Evolutionary conservation across 2,329 filamentous ascomycete genomes (phyloP).

Genomic region (Sphaerulina populicola): DNA sequence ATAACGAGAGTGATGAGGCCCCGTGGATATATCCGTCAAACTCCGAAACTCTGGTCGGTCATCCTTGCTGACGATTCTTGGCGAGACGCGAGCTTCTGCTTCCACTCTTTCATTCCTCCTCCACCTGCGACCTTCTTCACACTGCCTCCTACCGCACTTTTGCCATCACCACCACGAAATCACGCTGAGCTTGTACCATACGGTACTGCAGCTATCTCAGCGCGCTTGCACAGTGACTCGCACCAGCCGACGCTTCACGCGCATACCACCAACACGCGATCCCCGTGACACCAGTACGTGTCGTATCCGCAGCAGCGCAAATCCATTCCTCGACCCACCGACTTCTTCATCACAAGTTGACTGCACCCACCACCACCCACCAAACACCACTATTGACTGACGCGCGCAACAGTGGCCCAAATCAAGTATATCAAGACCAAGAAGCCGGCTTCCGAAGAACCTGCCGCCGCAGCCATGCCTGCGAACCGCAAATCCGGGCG

Average conservation of each 20-base stretch:
- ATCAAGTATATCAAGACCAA: conserved; percentile 29
- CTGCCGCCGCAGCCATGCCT: conserved; percentile 17
- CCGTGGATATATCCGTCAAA: not conserved
- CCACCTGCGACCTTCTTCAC: no score
- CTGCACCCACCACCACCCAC: not conserved
- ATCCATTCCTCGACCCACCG: not conserved
- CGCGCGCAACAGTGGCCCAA: conserved; percentile 21
- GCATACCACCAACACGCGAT: not conserved
- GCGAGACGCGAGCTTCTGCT: not conserved
- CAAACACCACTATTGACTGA: not conserved
- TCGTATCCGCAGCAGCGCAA: not conserved
- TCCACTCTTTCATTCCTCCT: not conserved
- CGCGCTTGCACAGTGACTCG: not conserved
- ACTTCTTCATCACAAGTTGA: not conserved
- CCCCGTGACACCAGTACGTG: not conserved
- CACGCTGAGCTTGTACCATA: no score
- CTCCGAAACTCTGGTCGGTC: not conserved
- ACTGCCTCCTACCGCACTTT: not conserved
- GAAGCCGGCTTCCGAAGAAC: conserved; percentile 14
- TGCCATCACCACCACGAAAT: not conserved
- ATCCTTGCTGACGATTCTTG: not conserved
- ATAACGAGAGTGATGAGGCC: not conserved
- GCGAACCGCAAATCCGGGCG: conserved; percentile 19
- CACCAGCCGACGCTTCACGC: not conserved
- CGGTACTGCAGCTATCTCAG: no score